A percentile compares a stretch with the other conserved stretches of the same genome.
Evolutionary conservation across 2,329 filamentous ascomycete species (phyloP).

Genomic region (Pseudogymnoascus sp.): DNA sequence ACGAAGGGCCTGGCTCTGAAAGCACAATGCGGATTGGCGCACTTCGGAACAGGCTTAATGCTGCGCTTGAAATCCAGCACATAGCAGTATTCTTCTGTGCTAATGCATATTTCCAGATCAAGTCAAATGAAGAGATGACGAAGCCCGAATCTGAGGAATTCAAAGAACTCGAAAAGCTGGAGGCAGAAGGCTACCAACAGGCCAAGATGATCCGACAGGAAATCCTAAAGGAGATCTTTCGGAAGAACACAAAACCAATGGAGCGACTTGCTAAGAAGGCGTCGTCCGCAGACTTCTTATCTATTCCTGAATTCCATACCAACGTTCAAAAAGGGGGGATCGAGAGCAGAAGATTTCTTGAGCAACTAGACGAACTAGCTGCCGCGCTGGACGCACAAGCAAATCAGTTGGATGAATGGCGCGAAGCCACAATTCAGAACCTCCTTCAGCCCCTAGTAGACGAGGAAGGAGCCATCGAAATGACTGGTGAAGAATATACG

Average conservation of each 20-base stretch:
- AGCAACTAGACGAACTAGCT: conserved; percentile 59
- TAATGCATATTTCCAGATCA: conserved; percentile 78
- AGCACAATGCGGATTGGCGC: conserved; percentile 41
- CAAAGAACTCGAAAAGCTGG: conserved; percentile 57
- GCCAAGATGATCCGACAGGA: conserved; percentile 74
- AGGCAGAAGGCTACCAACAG: conserved; percentile 65
- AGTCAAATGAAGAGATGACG: conserved; percentile 58
- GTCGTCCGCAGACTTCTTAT: conserved; percentile 47
- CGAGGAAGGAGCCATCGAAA: conserved; percentile 65
- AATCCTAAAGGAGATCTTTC: conserved; percentile 55
- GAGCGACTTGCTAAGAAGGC: conserved; percentile 48
- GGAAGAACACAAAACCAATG: conserved; percentile 59
- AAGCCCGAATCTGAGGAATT: conserved; percentile 61
- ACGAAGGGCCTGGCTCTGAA: neutral
- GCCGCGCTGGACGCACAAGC: conserved; percentile 66
- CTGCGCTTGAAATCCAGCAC: conserved; percentile 72
- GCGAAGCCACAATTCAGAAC: conserved; percentile 63
- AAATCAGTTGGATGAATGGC: conserved; percentile 64
- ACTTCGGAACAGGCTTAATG: conserved; percentile 59
- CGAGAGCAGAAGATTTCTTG: conserved; percentile 60
- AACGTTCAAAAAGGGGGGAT: conserved; percentile 55
- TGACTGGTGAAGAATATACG: conserved; percentile 84
- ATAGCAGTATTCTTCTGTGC: conserved; percentile 77
- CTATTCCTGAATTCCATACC: conserved; percentile 53
- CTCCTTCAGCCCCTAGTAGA: conserved; percentile 73